Evolutionary conservation across 495 filamentous ascomycete genomes (phyloP).

Genomic region (Margaritispora aquatica): DNA sequence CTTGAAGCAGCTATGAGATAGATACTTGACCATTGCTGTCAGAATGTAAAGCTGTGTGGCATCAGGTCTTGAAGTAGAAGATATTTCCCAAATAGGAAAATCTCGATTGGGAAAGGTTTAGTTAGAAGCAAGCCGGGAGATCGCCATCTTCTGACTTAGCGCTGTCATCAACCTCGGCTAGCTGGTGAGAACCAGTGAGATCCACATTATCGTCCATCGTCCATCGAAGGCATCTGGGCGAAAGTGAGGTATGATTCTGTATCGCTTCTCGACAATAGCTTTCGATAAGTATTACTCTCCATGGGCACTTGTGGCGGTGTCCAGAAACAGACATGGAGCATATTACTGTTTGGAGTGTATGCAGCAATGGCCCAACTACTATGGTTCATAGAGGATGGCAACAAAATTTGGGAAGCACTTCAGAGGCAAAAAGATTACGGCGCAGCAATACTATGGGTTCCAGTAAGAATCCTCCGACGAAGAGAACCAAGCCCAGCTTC

Average conservation of each 20-base stretch:
- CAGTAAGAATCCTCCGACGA: not conserved
- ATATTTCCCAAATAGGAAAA: not conserved
- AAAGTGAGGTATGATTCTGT: too few relatives aligned
- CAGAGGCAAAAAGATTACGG: not conserved
- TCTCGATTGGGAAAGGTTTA: not conserved
- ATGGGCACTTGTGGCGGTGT: too few relatives aligned
- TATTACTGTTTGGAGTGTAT: not conserved
- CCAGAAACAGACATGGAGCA: conserved; percentile 1
- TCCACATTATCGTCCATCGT: too few relatives aligned
- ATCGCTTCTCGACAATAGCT: too few relatives aligned
- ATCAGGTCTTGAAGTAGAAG: not conserved
- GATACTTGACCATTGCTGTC: too few relatives aligned
- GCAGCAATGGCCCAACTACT: not conserved
- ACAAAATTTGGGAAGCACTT: not conserved
- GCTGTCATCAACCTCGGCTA: not conserved
- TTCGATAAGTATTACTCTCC: not conserved
- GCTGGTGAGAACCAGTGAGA: too few relatives aligned
- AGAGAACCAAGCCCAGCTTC: not conserved
- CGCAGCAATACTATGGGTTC: not conserved
- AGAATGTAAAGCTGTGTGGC: not conserved
- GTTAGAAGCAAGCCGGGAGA: not conserved
- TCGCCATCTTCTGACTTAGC: not conserved
- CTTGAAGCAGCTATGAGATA: too few relatives aligned
- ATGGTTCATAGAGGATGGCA: conserved; percentile 13
- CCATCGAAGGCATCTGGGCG: too few relatives aligned